These are phyloP conservation scores for Orobanche coerulescens DNA, from an alignment of 257 asterid genomes.

Conservation along the genomic window DNA sequence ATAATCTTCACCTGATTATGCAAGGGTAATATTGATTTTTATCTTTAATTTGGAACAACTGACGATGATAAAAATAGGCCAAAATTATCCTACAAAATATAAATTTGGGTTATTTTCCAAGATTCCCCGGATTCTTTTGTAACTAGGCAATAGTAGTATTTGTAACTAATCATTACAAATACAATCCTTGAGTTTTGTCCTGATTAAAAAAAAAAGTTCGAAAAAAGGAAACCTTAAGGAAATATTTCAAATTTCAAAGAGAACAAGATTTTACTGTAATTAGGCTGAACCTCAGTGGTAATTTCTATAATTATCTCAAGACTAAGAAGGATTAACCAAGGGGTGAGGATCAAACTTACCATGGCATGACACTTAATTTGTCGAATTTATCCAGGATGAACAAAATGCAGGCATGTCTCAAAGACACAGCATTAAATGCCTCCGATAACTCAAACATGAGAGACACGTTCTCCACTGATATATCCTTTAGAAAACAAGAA, in stretches of 20 bases:
- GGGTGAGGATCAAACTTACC: conserved; percentile 37
- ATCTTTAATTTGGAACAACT: too few species aligned
- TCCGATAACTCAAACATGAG: conserved; percentile 90
- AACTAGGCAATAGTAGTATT: not conserved
- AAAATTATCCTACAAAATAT: not conserved
- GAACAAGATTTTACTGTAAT: not conserved
- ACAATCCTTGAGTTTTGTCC: not conserved
- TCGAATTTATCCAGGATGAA: conserved; percentile 74
- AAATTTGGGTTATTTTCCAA: not conserved
- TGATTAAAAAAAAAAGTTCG: not conserved
- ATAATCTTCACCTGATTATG: too few species aligned
- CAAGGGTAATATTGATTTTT: too few species aligned
- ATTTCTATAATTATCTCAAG: not conserved
- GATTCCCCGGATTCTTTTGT: not conserved
- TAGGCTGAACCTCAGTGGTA: not conserved
- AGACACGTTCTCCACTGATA: conserved; percentile 72
- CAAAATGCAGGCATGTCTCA: conserved; percentile 72
- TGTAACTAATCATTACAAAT: not conserved
- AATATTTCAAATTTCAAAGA: too few species aligned
- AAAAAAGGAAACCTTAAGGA: not conserved
- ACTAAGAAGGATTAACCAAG: not conserved
- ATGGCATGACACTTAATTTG: conserved; percentile 49
- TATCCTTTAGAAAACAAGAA: conserved; percentile 47
- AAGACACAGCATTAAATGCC: conserved; percentile 72
- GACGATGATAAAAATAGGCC: too few species aligned